Percentiles rank a stretch among this genome's conserved stretches.
phyloP scores from a whole-genome alignment of 352 stramenopile species.

The Pythium monospermum region DNA sequence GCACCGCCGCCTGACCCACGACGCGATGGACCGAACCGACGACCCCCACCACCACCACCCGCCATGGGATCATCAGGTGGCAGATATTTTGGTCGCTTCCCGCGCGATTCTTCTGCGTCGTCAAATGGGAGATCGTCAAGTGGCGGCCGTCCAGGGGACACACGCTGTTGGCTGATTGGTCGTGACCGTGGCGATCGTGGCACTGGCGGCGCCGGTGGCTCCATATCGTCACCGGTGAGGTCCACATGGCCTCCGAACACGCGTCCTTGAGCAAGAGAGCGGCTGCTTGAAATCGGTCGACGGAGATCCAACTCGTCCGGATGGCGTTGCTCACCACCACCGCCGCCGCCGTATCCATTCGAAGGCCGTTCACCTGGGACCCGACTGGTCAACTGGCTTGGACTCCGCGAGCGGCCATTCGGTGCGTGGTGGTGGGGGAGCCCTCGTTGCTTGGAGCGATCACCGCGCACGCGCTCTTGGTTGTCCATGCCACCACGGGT shows the following conservation, averaged over 20 bases:
- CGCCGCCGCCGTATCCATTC: conserved; percentile 8
- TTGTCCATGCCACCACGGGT: neutral
- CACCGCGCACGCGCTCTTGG: neutral
- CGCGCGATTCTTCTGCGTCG: conserved; percentile 10
- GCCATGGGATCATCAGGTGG: conserved; percentile 1
- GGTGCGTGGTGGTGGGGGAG: conserved; percentile 1
- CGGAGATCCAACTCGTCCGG: neutral
- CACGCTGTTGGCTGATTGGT: conserved; percentile 4
- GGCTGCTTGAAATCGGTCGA: neutral
- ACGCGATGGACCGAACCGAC: neutral
- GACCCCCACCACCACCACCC: neutral
- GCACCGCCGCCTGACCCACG: conserved; percentile 3
- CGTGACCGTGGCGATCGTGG: conserved; percentile 13
- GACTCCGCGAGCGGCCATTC: conserved; percentile 15
- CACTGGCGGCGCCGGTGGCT: neutral
- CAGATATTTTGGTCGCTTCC: conserved; percentile 14
- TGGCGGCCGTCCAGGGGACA: neutral
- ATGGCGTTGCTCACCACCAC: neutral
- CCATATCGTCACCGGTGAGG: conserved; percentile 10
- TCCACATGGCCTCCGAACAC: conserved; percentile 5
- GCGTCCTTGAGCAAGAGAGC: too few relatives aligned
- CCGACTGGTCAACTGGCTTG: conserved; percentile 10
- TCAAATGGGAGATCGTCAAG: conserved; percentile 2
- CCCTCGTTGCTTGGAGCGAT: too few relatives aligned
- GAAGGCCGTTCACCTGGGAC: neutral